Evolutionary conservation across 2,329 filamentous ascomycete species (phyloP).

Genomic region (Aspergillus sp.): DNA sequence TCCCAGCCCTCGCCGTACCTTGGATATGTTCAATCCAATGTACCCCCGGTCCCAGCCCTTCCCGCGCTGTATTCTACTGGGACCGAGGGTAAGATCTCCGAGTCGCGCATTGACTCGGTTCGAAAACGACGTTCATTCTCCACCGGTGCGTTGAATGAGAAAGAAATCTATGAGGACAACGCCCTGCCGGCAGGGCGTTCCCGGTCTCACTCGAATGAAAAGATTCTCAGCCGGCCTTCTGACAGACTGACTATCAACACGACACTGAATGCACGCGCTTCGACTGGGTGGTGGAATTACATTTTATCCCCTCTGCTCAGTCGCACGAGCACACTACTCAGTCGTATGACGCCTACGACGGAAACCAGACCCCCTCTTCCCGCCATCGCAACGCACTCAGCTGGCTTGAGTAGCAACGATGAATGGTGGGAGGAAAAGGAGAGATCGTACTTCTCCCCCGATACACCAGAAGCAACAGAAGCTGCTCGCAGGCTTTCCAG

Average conservation of each 20-base stretch:
- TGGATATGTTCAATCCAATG: conserved; percentile 28
- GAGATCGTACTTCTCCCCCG: conserved; percentile 35
- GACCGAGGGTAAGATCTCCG: conserved; percentile 21
- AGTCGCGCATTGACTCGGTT: conserved; percentile 21
- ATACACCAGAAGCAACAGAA: conserved; percentile 32
- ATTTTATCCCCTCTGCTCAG: conserved; percentile 51
- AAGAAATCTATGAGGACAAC: conserved; percentile 27
- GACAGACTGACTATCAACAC: conserved; percentile 42
- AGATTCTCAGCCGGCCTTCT: conserved; percentile 32
- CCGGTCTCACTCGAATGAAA: conserved; percentile 36
- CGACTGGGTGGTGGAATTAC: conserved; percentile 56
- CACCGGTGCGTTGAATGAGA: conserved; percentile 43
- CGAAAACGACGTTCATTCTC: conserved; percentile 39
- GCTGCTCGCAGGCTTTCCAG: conserved; percentile 20
- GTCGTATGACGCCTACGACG: conserved; percentile 33
- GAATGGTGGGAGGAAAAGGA: conserved; percentile 36
- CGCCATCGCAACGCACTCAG: conserved; percentile 24
- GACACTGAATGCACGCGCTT: conserved; percentile 43
- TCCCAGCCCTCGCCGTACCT: conserved; percentile 45
- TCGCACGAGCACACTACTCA: conserved; percentile 40
- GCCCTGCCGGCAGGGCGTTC: conserved; percentile 12
- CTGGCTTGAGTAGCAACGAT: conserved; percentile 21
- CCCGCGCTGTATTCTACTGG: conserved; percentile 34
- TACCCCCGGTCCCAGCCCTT: conserved; percentile 49
- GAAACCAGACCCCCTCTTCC: conserved; percentile 33